Conservation (phyloP, 371 early-diverging fungal genomes). For the Rhizomucor pusillus region DNA sequence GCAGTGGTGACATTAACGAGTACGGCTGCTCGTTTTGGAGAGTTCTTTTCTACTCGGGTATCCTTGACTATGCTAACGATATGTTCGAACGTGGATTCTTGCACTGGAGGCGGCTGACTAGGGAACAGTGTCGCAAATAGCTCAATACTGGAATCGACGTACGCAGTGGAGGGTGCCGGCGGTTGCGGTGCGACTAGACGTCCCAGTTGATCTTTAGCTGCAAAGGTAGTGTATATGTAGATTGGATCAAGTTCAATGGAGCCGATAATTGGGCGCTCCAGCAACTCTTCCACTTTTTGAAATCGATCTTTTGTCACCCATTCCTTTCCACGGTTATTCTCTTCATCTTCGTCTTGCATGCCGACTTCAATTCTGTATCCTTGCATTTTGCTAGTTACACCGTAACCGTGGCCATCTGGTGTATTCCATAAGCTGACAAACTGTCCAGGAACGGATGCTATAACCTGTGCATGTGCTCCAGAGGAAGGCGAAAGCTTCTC, state of each 20-base stretch:
- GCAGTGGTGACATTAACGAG: slow-evolving; percentile 79
- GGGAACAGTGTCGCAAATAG: slow-evolving; percentile 75
- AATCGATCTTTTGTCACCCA: slow-evolving; percentile 62
- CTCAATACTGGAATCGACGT: slow-evolving; percentile 50
- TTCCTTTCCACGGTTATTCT: slow-evolving; percentile 37
- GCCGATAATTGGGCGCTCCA: slow-evolving; percentile 62
- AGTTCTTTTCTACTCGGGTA: slow-evolving; percentile 64
- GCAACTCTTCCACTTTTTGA: slow-evolving; percentile 51
- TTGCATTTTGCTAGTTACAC: slow-evolving; percentile 61
- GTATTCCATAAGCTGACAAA: slow-evolving; percentile 58
- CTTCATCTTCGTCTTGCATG: slow-evolving; percentile 27
- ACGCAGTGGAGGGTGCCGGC: slow-evolving; percentile 37
- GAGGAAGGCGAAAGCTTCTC: slow-evolving; percentile 53
- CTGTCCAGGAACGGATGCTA: slow-evolving; percentile 53
- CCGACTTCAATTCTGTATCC: slow-evolving; percentile 54
- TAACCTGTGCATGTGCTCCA: slow-evolving; percentile 50
- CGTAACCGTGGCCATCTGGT: slow-evolving; percentile 61
- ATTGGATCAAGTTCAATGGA: slow-evolving; percentile 62
- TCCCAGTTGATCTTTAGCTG: slow-evolving; percentile 3
- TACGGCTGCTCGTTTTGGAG: slow-evolving; percentile 74
- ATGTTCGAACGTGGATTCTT: slow-evolving; percentile 76
- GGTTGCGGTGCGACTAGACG: slow-evolving; percentile 27
- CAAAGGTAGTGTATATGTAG: slow-evolving; percentile 50
- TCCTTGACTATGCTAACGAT: slow-evolving; percentile 67
- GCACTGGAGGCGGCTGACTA: slow-evolving; percentile 59